Evolutionary conservation across 306 rosid genomes (phyloP).

Genomic region (Medicago lupulina): DNA sequence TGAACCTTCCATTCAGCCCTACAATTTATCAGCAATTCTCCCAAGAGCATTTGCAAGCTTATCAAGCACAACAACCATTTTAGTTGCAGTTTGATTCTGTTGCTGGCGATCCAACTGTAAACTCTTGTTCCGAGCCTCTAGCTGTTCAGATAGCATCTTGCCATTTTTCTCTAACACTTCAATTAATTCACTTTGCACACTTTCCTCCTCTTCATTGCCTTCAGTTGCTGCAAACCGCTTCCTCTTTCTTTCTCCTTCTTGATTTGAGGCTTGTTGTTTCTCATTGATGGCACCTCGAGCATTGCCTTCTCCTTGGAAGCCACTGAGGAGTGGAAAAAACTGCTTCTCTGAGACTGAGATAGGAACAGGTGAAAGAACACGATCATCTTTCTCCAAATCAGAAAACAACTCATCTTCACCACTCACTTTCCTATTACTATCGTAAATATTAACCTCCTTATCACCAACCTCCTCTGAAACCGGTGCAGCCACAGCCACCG

Average conservation of each 20-base stretch:
- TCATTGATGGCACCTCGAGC: conserved; percentile 62
- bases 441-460: conserved; percentile 55
- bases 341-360: conserved; percentile 70
- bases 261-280: conserved; percentile 62
- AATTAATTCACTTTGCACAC: conserved; percentile 68
- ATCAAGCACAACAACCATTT: conserved; percentile 78
- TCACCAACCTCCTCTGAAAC: conserved; percentile 39
- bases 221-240: conserved; percentile 58
- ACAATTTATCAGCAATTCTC: conserved; percentile 91
- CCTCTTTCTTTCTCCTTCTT: conserved; percentile 81
- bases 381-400: conserved; percentile 70
- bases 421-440: conserved; percentile 60
- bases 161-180: conserved; percentile 86
- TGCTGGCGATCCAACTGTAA: conserved; percentile 80
- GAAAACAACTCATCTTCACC: conserved; percentile 81
- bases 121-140: conserved; percentile 79
- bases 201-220: conserved; percentile 57
- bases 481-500: not conserved
- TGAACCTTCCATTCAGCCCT: conserved; percentile 38
- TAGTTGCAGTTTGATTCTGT: conserved; percentile 72
- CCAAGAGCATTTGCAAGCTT: conserved; percentile 93
- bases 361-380: conserved; percentile 57
- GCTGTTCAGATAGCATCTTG: conserved; percentile 73
- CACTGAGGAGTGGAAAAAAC: conserved; percentile 53
- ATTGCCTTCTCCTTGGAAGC: conserved; percentile 55